Conservation (phyloP, 768 basidiomycete genomes). For the Phallus indusiatus region DNA sequence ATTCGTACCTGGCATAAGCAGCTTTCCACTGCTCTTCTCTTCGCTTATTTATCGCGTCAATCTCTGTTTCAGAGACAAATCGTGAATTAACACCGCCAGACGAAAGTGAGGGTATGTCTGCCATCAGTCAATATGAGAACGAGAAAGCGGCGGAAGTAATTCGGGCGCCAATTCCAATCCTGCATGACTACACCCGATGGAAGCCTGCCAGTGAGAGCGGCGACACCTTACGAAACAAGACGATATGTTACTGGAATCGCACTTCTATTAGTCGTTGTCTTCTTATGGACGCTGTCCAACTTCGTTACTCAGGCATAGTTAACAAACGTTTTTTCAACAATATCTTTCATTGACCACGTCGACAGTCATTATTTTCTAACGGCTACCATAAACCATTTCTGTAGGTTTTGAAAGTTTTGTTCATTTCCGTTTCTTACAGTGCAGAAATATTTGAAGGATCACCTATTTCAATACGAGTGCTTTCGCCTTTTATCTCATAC, state of each 20-base stretch:
- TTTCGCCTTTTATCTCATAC: conserved; percentile 78
- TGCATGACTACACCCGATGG: neutral
- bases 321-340: neutral
- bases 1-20: conserved; percentile 64
- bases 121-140: conserved; percentile 33
- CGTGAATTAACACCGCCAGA: conserved; percentile 70
- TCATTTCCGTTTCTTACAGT: neutral
- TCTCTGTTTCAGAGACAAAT: conserved; percentile 71
- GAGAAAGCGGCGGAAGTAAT: neutral
- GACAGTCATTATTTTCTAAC: conserved; percentile 37
- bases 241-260: conserved; percentile 49
- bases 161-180: too few species aligned
- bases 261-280: conserved; percentile 63
- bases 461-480: conserved; percentile 89
- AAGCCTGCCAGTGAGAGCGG: neutral
- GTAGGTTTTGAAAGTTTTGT: conserved; percentile 31
- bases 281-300: conserved; percentile 84
- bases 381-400: conserved; percentile 89
- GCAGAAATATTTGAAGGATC: conserved; percentile 34
- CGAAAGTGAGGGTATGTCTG: conserved; percentile 70
- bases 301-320: conserved; percentile 69
- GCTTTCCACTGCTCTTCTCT: conserved; percentile 86
- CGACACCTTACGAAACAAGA: neutral
- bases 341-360: neutral
- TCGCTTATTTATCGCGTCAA: conserved; percentile 61